Evolutionary conservation across 2,329 filamentous ascomycete species (phyloP).

Genomic region (Talaromyces rugulosus): DNA sequence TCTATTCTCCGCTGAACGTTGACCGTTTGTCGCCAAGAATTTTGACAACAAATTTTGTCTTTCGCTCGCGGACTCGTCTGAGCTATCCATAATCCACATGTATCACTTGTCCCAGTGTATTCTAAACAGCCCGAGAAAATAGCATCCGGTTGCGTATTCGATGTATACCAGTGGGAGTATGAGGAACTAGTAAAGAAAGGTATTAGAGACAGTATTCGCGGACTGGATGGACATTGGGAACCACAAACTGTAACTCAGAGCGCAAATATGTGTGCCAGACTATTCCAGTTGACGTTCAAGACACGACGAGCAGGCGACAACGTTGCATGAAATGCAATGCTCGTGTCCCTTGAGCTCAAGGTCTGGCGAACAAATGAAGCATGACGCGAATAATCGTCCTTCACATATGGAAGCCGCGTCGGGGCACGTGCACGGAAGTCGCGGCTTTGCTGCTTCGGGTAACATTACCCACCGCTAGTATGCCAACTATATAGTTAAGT

Average conservation of each 20-base stretch:
- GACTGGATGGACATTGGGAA: not conserved
- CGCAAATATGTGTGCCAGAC: not conserved
- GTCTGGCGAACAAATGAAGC: not conserved
- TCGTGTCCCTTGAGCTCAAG: not conserved
- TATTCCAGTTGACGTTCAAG: not conserved
- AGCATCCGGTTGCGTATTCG: not conserved
- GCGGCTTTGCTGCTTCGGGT: not conserved
- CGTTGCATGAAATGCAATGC: not conserved
- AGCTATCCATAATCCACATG: conserved; percentile 10
- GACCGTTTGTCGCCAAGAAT: conserved; percentile 16
- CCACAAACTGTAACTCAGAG: not conserved
- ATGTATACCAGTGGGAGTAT: not conserved
- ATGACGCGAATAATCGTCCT: not conserved
- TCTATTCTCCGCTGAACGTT: not conserved
- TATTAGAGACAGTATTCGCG: not conserved
- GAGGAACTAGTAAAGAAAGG: not conserved
- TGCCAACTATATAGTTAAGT: not conserved
- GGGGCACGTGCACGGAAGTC: not conserved
- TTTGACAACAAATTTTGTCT: conserved; percentile 22
- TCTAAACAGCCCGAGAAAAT: not conserved
- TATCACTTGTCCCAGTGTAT: not conserved
- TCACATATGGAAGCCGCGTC: not conserved
- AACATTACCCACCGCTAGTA: not conserved
- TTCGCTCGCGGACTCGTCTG: conserved; percentile 20
- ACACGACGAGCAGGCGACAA: not conserved